Evolutionary conservation across 768 basidiomycete genomes (phyloP).

Genomic region (Flagelloscypha sp.): DNA sequence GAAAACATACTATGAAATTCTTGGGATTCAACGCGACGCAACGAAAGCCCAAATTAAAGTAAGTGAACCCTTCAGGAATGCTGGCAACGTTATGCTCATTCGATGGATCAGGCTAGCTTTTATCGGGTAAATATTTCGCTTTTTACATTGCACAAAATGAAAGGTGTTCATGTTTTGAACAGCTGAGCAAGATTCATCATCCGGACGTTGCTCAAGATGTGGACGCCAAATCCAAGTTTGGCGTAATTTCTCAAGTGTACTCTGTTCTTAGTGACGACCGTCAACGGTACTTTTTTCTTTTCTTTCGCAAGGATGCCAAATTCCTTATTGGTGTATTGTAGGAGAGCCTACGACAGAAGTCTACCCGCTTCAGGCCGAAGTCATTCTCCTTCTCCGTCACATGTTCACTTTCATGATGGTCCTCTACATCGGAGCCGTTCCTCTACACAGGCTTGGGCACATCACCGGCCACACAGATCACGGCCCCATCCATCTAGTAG

Average conservation of each 20-base stretch:
- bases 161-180: neutral
- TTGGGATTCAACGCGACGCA: slow-evolving; percentile 29
- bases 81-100: slow-evolving; percentile 1
- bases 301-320: no score
- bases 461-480: no score
- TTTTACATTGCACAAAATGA: neutral
- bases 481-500: no score
- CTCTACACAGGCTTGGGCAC: no score
- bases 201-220: slow-evolving; percentile 40
- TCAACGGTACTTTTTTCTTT: slow-evolving; percentile 28
- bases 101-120: slow-evolving; percentile 26
- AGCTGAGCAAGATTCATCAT: slow-evolving; percentile 35
- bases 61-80: neutral
- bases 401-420: no score
- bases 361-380: no score
- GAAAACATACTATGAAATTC: slow-evolving; percentile 28
- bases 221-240: slow-evolving; percentile 28
- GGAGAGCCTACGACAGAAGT: no score
- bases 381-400: no score
- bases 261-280: slow-evolving; percentile 35
- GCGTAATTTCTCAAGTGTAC: slow-evolving; percentile 36
- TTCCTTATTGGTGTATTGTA: no score
- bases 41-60: slow-evolving; percentile 39
- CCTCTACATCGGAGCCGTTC: no score
- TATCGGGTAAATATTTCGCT: slow-evolving; percentile 26